These are phyloP conservation scores for Scopulariopsis brevicaulis DNA, from an alignment of 2,329 filamentous ascomycete genomes.

Conservation along the genomic window DNA sequence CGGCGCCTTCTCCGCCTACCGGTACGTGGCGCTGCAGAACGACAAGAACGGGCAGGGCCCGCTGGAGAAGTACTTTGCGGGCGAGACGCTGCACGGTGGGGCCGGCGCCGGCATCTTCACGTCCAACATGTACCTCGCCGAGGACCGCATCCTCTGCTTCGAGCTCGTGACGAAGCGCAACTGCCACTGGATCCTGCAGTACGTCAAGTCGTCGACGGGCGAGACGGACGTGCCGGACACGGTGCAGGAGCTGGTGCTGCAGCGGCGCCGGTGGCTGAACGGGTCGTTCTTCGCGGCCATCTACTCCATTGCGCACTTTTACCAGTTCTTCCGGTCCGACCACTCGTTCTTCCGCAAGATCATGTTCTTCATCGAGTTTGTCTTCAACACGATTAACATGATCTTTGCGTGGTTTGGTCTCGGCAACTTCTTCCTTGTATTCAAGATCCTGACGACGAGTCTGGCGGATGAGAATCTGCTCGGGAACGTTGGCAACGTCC, in stretches of 20 bases:
- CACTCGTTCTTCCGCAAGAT: constrained; percentile 81
- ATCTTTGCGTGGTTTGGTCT: constrained; percentile 98
- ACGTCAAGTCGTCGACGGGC: constrained; percentile 93
- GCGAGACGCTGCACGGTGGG: constrained; percentile 81
- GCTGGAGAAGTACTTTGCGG: constrained; percentile 91
- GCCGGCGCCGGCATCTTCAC: constrained; percentile 92
- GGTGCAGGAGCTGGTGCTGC: constrained; percentile 89
- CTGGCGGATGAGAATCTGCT: constrained; percentile 60
- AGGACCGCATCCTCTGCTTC: constrained; percentile 98
- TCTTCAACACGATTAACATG: constrained; percentile 93
- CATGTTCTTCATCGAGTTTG: constrained; percentile 84
- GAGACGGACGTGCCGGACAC: constrained; percentile 95
- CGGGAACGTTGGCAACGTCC: constrained; percentile 63
- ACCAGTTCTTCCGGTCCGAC: constrained; percentile 88
- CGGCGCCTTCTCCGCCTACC: constrained; percentile 96
- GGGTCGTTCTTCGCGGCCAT: constrained; percentile 97
- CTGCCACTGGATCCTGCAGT: constrained; percentile 94
- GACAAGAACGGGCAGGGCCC: constrained; percentile 91
- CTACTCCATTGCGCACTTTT: constrained; percentile 89
- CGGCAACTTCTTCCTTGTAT: constrained; percentile 98
- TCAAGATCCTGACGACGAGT: constrained; percentile 88
- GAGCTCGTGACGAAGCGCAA: constrained; percentile 96
- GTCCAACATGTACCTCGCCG: constrained; percentile 97
- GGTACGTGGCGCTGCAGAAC: constrained; percentile 88
- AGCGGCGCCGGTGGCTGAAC: constrained; percentile 94